Base-by-base conservation (phyloP, 1,139 yeast genomes). In the Lodderomyces parapsilosis region DNA sequence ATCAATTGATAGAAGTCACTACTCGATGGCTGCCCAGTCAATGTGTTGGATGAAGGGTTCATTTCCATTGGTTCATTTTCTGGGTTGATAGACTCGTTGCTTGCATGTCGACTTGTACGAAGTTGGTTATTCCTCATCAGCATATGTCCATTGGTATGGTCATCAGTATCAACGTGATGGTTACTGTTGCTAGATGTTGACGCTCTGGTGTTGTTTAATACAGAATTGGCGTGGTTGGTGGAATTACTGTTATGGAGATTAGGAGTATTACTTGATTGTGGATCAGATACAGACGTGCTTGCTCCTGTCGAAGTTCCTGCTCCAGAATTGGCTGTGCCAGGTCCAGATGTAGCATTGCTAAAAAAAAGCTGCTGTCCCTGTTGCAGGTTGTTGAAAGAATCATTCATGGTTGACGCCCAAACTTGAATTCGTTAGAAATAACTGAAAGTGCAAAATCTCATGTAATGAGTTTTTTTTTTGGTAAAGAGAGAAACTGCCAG, bases 1-100 rank as follows among this genome's bases (percentile, higher is more conserved):
- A 48, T 24, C 38, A 49, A 44, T 20, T 46, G 34, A 33, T 49
- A 54, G n/a, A 55, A 37, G 27, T 53, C 56, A 39, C 48, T 46
- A 6, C 46, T 41, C 2, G 51, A 38, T 24, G 41, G 49, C 24
- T 40, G 43, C 5, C 42, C 34, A 15, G 30, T 17, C 13, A 37
- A n/a, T 15, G 36, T 6, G 24, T 24, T 39, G 42, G 38, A 34
- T n/a, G 38, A 13, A 4, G 25, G 25, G 25, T 33, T 22, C 36
- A 33, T 33, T 19, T 33, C 36, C 25, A 33, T 20, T n/a, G 27
- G 9, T 13, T 31, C 35, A 20, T 31, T 31, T 14, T 23, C 23
- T 24, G 37, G 7, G 23, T 37, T 36, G 6, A 24, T 37, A 11
- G 28, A 14, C 11, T 13, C 27, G 13, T 32, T 24, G 37, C 30